Base-by-base conservation (phyloP, 2,329 filamentous ascomycete genomes). In the Alternaria sp. region DNA sequence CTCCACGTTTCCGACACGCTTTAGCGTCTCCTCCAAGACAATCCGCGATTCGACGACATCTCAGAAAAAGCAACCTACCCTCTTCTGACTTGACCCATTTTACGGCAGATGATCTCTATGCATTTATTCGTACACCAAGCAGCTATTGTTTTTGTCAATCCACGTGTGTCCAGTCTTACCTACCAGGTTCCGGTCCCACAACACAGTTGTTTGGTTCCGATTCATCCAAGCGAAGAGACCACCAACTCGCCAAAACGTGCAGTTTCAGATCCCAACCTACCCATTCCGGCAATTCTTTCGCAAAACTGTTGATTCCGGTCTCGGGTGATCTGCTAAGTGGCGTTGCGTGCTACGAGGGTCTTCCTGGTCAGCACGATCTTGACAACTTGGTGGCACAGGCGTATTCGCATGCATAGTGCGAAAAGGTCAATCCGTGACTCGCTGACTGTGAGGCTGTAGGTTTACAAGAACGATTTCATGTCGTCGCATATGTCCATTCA, bases 241-340 rank as follows among this genome's bases (percentile, higher is more conserved):
- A 50, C n/a, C 15, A 60, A 60, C 51, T 53, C 15, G 60, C 65
- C 15, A 45, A 43, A 57, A 56, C 28, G 44, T 43, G 33, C 60
- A 37, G 45, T 28, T 56, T 53, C 47, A 65, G 46, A 51, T 61
- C 51, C 57, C 63, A 74, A 74, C 53, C 51, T 75, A 46, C 72
- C 65, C 25, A 28, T 65, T 72, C 7, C 18, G 70, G 71, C 56
- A 75, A 64, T n/a, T 65, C 28, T 18, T 20, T 30, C 15, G 26
- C 43, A 61, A 62, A 71, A 65, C 64, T 61, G 59, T 74, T 50
- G 67, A 74, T 69, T 60, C 15, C 62, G 47, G 64, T 63, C 70
- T 67, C 68, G 70, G 67, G 66, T 69, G 70, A 75, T 75, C 71
- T 69, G 61, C 69, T 63, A 65, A 43, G 66, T 71, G 65, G 71